Base-by-base conservation (phyloP, 768 basidiomycete genomes). In the Suillus subluteus region DNA sequence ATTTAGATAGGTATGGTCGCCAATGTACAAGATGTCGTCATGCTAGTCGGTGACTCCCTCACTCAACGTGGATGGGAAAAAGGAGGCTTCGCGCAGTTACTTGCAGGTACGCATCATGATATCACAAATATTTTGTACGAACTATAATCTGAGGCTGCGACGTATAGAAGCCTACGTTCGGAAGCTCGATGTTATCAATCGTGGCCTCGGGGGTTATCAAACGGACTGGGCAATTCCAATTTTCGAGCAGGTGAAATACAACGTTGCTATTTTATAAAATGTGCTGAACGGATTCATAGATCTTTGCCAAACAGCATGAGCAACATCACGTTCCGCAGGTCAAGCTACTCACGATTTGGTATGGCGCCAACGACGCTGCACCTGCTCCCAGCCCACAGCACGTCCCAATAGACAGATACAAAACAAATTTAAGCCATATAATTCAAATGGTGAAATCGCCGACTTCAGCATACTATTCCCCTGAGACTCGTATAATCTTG, bases 281-380 rank as follows among this genome's bases (percentile, higher is more conserved):
- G 3, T 21, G 37, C 41, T 59, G 30, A 61, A 23, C 6, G 37
- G 37, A 18, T 62, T 62, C 2, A 16, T 62, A 93, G 90, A 82
- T 86, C 68, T 80, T 95, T 63, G 86, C 88, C 16, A 86, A 82
- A 66, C 82, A 78, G 69, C 71, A 81, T 7, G 83, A 84, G 65
- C 82, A 80, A 63, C 71, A 75, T 26, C 77, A 83, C 62, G 80
- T 81, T 44, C 89, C 91, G 9, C 86, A 82, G 55, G 82, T 95
- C 43, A 87, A 86, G 50, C 76, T 96, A n/a, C 81, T 96, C 66
- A 87, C 87, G 7, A 88, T 97, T 72, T 98, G 94, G 94, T 92
- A 93, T 67, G 95, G 95, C 58, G 89, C 90, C 18, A 98, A 98
- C 78, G 96, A 98, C 75, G 87, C 96, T 7, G 87, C 86, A 70